Evolutionary conservation across 805 yeast genomes (phyloP).

Genomic region (Starmerella etchellsii): DNA sequence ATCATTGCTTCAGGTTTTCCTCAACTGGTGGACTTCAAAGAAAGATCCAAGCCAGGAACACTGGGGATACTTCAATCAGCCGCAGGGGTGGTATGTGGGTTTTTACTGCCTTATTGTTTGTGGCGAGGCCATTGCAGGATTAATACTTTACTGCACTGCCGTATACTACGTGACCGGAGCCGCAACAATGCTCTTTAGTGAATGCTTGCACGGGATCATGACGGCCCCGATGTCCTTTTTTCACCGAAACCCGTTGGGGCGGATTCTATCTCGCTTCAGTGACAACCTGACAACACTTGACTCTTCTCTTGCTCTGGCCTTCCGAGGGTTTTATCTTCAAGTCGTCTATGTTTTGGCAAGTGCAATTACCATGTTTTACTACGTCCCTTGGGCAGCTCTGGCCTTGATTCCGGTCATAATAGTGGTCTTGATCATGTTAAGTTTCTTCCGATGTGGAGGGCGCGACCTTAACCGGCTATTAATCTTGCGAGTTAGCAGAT

Average conservation of each 20-base stretch:
- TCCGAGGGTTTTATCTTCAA: constrained; percentile 29
- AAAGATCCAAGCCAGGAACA: constrained; percentile 21
- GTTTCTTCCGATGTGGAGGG: constrained; percentile 53
- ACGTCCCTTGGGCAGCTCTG: constrained; percentile 56
- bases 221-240: constrained; percentile 68
- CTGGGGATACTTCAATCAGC: background rate
- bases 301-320: constrained; percentile 42
- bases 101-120: background rate
- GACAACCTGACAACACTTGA: constrained; percentile 75
- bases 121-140: background rate
- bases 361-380: constrained; percentile 49
- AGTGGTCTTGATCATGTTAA: constrained; percentile 27
- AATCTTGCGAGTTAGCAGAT: constrained; percentile 53
- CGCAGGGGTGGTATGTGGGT: background rate
- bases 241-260: constrained; percentile 76
- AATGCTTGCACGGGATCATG: constrained; percentile 46
- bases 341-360: constrained; percentile 44
- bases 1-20: constrained; percentile 25
- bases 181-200: constrained; percentile 42
- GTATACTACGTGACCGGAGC: constrained; percentile 28
- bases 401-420: constrained; percentile 40
- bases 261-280: constrained; percentile 71
- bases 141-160: background rate
- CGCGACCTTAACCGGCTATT: constrained; percentile 63
- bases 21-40: constrained; percentile 60